These are phyloP conservation scores for Arachis hypogaea DNA, from an alignment of 306 rosid genomes.

Conservation along the genomic window DNA sequence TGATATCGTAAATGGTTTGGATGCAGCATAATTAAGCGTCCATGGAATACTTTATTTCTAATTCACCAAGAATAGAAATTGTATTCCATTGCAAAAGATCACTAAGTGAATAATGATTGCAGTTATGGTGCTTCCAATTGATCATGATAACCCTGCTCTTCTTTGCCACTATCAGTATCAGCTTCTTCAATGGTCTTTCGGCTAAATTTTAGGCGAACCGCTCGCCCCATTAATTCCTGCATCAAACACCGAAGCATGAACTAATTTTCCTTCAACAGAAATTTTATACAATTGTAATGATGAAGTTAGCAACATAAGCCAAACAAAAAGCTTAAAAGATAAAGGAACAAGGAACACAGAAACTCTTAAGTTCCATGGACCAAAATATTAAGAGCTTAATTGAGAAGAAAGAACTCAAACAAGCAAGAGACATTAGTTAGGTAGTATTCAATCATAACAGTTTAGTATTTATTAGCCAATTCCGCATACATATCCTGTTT, in stretches of 20 bases:
- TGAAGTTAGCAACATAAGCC: neutral
- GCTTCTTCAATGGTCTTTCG: conserved; percentile 54
- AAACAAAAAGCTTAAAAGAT: too few species aligned
- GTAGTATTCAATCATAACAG: neutral
- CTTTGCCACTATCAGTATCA: conserved; percentile 47
- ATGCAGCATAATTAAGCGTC: neutral
- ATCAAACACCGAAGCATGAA: conserved; percentile 7
- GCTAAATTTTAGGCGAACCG: conserved; percentile 70
- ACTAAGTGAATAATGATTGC: conserved; percentile 24
- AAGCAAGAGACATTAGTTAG: neutral
- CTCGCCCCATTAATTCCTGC: conserved; percentile 86
- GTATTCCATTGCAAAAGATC: conserved; percentile 32
- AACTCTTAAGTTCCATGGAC: too few species aligned
- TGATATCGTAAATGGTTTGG: neutral
- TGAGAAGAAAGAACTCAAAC: neutral
- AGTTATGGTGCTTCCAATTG: conserved; percentile 45
- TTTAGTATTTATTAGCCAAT: neutral
- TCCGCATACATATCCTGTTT: neutral
- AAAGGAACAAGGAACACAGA: too few species aligned
- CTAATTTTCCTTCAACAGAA: conserved; percentile 27
- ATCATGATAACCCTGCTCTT: conserved; percentile 32
- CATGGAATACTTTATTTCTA: neutral
- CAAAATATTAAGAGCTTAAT: too few species aligned
- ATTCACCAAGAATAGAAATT: neutral
- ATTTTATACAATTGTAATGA: neutral